phyloP scores from a whole-genome alignment of 345 rosid genomes.

The Gossypium stocksii region DNA sequence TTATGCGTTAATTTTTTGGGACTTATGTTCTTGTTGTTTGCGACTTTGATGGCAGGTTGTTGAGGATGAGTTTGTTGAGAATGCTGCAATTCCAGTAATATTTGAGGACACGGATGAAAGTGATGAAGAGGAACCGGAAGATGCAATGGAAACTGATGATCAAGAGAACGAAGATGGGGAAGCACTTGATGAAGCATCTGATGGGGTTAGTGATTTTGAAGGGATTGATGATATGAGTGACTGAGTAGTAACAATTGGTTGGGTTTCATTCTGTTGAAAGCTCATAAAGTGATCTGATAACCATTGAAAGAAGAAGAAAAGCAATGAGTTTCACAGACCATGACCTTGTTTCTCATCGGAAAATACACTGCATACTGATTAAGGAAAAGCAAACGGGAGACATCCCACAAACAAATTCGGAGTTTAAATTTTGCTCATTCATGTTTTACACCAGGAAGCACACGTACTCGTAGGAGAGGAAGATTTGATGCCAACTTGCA shows the following conservation, averaged over 20 bases:
- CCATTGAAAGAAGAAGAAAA: background rate
- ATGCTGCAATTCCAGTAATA: constrained; percentile 38
- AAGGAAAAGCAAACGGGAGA: background rate
- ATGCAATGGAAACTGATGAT: constrained; percentile 45
- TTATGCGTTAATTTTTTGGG: background rate
- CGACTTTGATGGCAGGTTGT: constrained; percentile 33
- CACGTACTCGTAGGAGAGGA: background rate
- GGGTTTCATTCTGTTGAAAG: background rate
- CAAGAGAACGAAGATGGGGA: constrained; percentile 28
- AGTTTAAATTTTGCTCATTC: background rate
- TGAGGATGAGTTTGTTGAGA: constrained; percentile 53
- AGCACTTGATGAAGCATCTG: constrained; percentile 26
- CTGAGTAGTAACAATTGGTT: constrained; percentile 4
- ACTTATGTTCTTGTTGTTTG: background rate
- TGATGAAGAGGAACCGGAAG: constrained; percentile 66
- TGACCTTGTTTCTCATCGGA: background rate
- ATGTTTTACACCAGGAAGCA: background rate
- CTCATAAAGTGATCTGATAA: background rate
- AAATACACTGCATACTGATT: background rate
- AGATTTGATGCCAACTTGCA: background rate
- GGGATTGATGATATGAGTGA: constrained; percentile 53
- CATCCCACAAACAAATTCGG: background rate
- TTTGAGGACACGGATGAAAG: constrained; percentile 71
- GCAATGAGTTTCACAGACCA: background rate
- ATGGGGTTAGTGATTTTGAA: constrained; percentile 41